These are phyloP conservation scores for Myxozyma neglecta DNA, from an alignment of 805 yeast species.

Conservation along the genomic window DNA sequence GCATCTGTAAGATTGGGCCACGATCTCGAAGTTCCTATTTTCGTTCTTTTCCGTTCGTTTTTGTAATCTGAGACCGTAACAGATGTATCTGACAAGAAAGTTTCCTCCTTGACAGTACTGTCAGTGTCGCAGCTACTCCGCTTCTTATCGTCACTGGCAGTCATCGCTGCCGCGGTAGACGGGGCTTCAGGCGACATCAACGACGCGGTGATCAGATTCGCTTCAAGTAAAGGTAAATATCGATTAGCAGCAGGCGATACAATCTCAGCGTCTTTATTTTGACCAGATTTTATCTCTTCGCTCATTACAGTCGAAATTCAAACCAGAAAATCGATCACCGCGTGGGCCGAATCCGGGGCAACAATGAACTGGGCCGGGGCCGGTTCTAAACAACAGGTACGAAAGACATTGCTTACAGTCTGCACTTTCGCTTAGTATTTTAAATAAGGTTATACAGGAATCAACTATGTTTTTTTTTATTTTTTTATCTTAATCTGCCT, in stretches of 20 bases:
- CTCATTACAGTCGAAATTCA: neutral
- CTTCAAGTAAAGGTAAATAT: neutral
- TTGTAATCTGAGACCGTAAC: too few species aligned
- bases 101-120: too few species aligned
- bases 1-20: too few species aligned
- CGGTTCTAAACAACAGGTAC: neutral
- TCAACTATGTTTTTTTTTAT: too few species aligned
- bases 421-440: neutral
- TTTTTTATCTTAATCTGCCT: too few species aligned
- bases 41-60: too few species aligned
- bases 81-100: too few species aligned
- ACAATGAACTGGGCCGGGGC: neutral
- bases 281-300: neutral
- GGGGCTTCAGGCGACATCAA: too few species aligned
- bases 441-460: too few species aligned
- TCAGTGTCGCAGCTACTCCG: too few species aligned
- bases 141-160: neutral
- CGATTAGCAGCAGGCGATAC: neutral
- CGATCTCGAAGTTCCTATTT: too few species aligned
- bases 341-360: neutral
- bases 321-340: neutral
- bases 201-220: neutral
- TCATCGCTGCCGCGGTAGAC: neutral
- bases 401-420: neutral
- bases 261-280: neutral